Evolutionary conservation across 768 basidiomycete genomes (phyloP).

Genomic region (Tylopilus vinaceipallidus): DNA sequence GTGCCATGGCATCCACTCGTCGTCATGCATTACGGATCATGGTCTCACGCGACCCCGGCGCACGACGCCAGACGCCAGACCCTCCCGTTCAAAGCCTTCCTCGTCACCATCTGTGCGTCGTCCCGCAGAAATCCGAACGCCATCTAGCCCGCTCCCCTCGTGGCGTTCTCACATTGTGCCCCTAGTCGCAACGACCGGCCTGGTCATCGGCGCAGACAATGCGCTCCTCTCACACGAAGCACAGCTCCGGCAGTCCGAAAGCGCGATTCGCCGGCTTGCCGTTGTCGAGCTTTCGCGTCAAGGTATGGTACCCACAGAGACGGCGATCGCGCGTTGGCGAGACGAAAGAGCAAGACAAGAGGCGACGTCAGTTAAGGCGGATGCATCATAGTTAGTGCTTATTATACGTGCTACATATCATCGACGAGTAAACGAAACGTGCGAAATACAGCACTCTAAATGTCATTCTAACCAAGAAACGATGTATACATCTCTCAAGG

Average conservation of each 20-base stretch:
- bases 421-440: conserved; percentile 1
- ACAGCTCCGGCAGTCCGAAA: conserved; percentile 62
- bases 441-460: conserved; percentile 20
- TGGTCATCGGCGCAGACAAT: conserved; percentile 73
- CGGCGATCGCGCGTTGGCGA: conserved; percentile 81
- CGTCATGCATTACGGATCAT: background rate
- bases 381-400: conserved; percentile 1
- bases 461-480: background rate
- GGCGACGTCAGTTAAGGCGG: conserved; percentile 4
- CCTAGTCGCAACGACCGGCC: conserved; percentile 61
- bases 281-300: conserved; percentile 69
- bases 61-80: conserved; percentile 83
- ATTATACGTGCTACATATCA: conserved; percentile 14
- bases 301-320: conserved; percentile 79
- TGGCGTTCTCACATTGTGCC: conserved; percentile 8
- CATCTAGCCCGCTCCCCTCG: no score
- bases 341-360: conserved; percentile 36
- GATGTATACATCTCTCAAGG: background rate
- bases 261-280: conserved; percentile 68
- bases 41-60: background rate
- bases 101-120: conserved; percentile 66
- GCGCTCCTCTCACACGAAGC: conserved; percentile 73
- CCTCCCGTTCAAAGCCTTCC: conserved; percentile 75
- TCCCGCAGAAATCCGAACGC: background rate
- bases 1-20: conserved; percentile 9